Base-by-base conservation (phyloP, 257 asterid species). In the Misopates orontium region DNA sequence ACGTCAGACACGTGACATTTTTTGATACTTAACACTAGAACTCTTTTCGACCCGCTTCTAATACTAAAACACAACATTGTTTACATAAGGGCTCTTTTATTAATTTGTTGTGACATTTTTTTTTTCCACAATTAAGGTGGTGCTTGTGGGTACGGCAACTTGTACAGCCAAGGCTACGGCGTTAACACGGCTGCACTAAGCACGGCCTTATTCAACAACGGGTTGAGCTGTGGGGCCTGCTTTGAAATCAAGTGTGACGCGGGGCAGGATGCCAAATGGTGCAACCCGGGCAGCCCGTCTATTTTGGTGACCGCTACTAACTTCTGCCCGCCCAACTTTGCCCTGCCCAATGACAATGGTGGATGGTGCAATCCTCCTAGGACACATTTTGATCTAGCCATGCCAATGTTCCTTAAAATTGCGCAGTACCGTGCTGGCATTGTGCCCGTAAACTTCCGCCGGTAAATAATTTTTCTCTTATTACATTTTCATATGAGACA, bases 321-420 rank as follows among this genome's bases (percentile, higher is more conserved):
- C 15, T 77, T 80, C 74, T 80, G 85, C 74, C 85, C 85, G 49
- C 85, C 85, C 4, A 79, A 79, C 68, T 70, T 15, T 42, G 81
- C 78, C 10, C 79, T 66, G 20, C 82, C 85, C 62, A 77, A 62
- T 41, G 82, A 80, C 12, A 40, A 77, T 23, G 86, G 86, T 36
- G 86, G 86, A 8, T 81, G 86, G 83, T 81, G 86, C 69, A 78
- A 77, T 56, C 86, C 86, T 1, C 85, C 86, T 8, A 58, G 85
- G 56, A 19, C 79, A 1, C 85, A 80, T 11, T 80, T 80, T 51
- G 82, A 80, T 24, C 85, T 80, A 56, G 82, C 85, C 55, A 80
- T 80, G 85, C 85, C 85, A 1, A 73, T 77, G 77, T 80, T 76
- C 66, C 85, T 80, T 49, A 71, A 76, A 48, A 76, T 80, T 40